Conservation (phyloP, 345 rosid genomes). For the Brassica nigra region DNA sequence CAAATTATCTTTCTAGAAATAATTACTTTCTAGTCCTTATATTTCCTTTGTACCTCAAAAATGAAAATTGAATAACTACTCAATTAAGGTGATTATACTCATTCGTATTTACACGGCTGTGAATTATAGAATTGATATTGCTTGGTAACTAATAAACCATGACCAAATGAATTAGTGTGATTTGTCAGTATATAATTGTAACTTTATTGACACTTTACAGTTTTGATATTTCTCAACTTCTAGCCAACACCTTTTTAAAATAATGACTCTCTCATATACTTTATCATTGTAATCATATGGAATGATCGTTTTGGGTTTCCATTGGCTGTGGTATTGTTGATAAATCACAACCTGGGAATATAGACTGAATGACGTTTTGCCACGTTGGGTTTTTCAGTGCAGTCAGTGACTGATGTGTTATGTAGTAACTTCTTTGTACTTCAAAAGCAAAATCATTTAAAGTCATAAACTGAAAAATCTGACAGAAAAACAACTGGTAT, state of each 20-base stretch:
- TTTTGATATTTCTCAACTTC: conserved; percentile 3
- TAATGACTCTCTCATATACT: neutral
- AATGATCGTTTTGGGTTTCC: conserved; percentile 5
- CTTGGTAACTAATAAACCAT: conserved; percentile 31
- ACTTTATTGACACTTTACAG: conserved; percentile 27
- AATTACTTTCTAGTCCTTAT: conserved; percentile 1
- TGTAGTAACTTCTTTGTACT: conserved; percentile 18
- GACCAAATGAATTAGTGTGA: conserved; percentile 15
- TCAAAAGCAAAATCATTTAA: neutral
- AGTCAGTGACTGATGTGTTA: conserved; percentile 19
- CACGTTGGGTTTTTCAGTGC: conserved; percentile 17
- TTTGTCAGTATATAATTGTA: conserved; percentile 12
- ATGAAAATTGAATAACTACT: conserved; percentile 1
- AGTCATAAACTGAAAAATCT: conserved; percentile 9
- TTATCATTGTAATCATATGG: conserved; percentile 12
- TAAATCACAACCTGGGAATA: conserved; percentile 10
- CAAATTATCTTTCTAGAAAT: conserved; percentile 10
- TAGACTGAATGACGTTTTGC: neutral
- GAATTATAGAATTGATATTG: conserved; percentile 4
- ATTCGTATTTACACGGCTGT: neutral
- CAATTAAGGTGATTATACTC: neutral
- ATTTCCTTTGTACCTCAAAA: neutral
- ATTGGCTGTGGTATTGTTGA: conserved; percentile 17
- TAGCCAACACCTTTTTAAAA: neutral
- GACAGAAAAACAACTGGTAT: conserved; percentile 3